Base-by-base conservation (phyloP, 805 yeast genomes). In the Metschnikowia cerradonensis region DNA sequence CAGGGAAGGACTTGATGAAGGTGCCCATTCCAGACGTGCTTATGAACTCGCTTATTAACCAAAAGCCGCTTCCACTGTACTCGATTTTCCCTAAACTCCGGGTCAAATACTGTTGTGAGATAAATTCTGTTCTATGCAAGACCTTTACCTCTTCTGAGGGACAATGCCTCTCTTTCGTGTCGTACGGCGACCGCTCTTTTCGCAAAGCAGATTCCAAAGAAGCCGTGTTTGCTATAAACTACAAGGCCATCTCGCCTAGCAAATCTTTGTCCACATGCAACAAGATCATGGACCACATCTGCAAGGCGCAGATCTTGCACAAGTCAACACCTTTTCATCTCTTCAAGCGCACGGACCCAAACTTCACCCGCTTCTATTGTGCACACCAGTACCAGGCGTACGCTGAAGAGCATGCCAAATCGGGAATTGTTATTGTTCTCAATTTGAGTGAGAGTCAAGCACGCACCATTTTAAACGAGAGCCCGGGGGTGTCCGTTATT, bases 11-110 rank as follows among this genome's bases (percentile, higher is more conserved):
- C 55, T 73, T 74, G 47, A 51, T 48, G 17, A 55, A 52, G 22
- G 51, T 50, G 36, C 38, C 26, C 75, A 87, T 13, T 78, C 47
- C 96, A 0, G 96, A 90, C 65, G 76, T 89, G 43, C 70, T 92
- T 52, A 89, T 91, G 96, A 96, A 91, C 61, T 89, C 97, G 0
- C 73, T 92, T 62, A 81, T 88, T 31, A 92, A 92, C 63, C 95
- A 89, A 60, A 84, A 84, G 22, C 94, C 96, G 0, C 74, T 92
- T 39, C 68, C 78, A 51, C 56, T 61, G 3, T 73, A 79, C 37
- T 59, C 67, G 0, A 56, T 52, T 30, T 68, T 90, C 15, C 97
- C 97, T 0, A 71, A 73, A 26, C 73, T 92, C 73, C 72, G 70
- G 53, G 96, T 91, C 5, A 74, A 72, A 11, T 76, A 79, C 3